phyloP scores from a whole-genome alignment of 495 filamentous ascomycete species.

The Penicillium alfredii region DNA sequence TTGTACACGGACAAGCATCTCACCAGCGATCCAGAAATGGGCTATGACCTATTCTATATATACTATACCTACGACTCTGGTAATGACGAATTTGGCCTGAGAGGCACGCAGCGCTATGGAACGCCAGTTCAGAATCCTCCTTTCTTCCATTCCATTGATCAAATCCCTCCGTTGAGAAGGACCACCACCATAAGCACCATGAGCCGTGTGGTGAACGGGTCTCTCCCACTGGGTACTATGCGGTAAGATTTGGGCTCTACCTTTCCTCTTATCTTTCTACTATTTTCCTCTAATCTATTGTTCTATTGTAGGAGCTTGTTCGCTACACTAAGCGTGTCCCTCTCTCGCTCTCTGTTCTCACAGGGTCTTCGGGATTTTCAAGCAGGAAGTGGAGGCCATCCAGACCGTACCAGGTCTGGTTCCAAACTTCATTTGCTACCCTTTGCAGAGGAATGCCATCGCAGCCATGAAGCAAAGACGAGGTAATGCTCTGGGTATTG shows the following conservation, averaged over 20 bases:
- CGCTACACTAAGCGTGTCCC: slow-evolving; percentile 7
- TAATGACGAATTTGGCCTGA: slow-evolving; percentile 3
- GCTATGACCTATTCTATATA: slow-evolving; percentile 13
- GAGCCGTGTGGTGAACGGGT: neutral
- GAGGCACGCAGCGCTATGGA: slow-evolving; percentile 10
- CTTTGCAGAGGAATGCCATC: slow-evolving; percentile 9
- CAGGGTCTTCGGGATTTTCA: slow-evolving; percentile 11
- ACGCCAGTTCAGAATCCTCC: slow-evolving; percentile 6
- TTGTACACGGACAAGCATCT: slow-evolving; percentile 2
- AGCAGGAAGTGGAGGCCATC: slow-evolving; percentile 6
- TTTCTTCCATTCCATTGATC: slow-evolving; percentile 5
- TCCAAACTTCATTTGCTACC: slow-evolving; percentile 13
- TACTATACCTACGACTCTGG: slow-evolving; percentile 4
- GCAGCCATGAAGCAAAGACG: slow-evolving; percentile 13
- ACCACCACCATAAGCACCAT: slow-evolving; percentile 3
- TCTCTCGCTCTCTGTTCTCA: slow-evolving; percentile 3
- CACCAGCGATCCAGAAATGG: slow-evolving; percentile 9
- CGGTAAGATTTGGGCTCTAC: slow-evolving; percentile 1
- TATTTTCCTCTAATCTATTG: neutral
- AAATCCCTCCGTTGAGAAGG: slow-evolving; percentile 8
- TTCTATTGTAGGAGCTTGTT: slow-evolving; percentile 9
- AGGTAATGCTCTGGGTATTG: slow-evolving; percentile 26
- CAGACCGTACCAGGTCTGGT: slow-evolving; percentile 6
- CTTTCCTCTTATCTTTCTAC: neutral
- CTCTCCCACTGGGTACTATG: slow-evolving; percentile 6